Evolutionary conservation across 495 filamentous ascomycete genomes (phyloP).

Genomic region (Aspergillus cristatus): DNA sequence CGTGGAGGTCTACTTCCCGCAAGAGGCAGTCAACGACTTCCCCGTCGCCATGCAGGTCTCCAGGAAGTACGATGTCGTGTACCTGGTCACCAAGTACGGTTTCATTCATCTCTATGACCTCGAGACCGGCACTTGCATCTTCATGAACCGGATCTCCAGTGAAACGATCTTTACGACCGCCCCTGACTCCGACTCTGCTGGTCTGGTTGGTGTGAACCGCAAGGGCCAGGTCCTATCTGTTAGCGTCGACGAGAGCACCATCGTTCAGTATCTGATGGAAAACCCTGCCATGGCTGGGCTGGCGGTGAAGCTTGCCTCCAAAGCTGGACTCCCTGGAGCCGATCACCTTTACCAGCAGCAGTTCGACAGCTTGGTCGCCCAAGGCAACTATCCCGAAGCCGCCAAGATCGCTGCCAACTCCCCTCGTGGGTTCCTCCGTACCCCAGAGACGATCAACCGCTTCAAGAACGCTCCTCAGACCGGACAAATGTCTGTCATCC

Average conservation of each 20-base stretch:
- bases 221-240: conserved; percentile 95
- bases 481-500: conserved; percentile 76
- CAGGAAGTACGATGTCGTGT: conserved; percentile 87
- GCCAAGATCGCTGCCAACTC: conserved; percentile 96
- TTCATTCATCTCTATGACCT: conserved; percentile 99
- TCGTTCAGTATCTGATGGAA: conserved; percentile 89
- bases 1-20: conserved; percentile 94
- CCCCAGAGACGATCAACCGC: conserved; percentile 83
- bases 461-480: conserved; percentile 78
- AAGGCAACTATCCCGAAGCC: conserved; percentile 73
- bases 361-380: conserved; percentile 73
- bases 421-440: conserved; percentile 88
- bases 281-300: conserved; percentile 87
- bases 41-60: conserved; percentile 98
- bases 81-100: conserved; percentile 96
- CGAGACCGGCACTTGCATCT: conserved; percentile 93
- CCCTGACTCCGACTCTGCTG: conserved; percentile 70
- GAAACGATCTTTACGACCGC: conserved; percentile 97
- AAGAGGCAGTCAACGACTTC: conserved; percentile 92
- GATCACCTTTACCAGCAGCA: conserved; percentile 90
- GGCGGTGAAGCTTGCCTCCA: conserved; percentile 90
- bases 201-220: conserved; percentile 90
- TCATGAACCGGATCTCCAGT: conserved; percentile 99
- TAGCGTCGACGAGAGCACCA: conserved; percentile 78
- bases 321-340: conserved; percentile 86